Percentiles rank a stretch among this genome's conserved stretches.
phyloP scores from a whole-genome alignment of 1,139 yeast genomes.

The Saccharomyces hybrid region DNA sequence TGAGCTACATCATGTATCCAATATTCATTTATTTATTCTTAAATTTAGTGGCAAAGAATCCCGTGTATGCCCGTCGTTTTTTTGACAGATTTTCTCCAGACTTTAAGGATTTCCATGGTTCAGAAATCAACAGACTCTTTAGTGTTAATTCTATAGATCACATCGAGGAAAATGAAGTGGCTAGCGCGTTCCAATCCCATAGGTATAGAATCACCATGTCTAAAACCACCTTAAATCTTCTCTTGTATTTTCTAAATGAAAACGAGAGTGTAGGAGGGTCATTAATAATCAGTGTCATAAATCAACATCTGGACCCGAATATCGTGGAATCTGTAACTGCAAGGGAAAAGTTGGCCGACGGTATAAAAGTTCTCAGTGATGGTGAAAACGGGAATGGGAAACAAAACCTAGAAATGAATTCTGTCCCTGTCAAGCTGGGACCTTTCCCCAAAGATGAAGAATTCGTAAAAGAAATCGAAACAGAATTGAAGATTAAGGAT shows the following conservation, averaged over 20 bases:
- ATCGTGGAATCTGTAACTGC: conserved; percentile 32
- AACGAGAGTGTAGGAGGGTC: conserved; percentile 92
- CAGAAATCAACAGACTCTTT: conserved; percentile 63
- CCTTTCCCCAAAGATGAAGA: conserved; percentile 80
- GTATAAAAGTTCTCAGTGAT: conserved; percentile 36
- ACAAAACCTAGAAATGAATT: conserved; percentile 46
- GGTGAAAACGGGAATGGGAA: conserved; percentile 46
- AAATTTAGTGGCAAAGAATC: conserved; percentile 61
- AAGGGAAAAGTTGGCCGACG: conserved; percentile 29
- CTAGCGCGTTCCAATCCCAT: conserved; percentile 62
- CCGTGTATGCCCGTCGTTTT: conserved; percentile 60
- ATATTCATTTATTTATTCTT: conserved; percentile 82
- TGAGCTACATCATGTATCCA: conserved; percentile 78
- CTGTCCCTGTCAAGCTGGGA: conserved; percentile 73
- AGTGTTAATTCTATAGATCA: conserved; percentile 77
- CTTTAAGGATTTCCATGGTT: conserved; percentile 68
- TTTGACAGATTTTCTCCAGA: conserved; percentile 69
- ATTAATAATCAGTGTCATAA: conserved; percentile 72
- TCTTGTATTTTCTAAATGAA: conserved; percentile 81
- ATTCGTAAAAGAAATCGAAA: conserved; percentile 73
- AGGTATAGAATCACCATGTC: conserved; percentile 73
- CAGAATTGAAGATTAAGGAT: conserved; percentile 73
- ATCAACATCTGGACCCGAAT: conserved; percentile 74
- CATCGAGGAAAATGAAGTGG: conserved; percentile 71
- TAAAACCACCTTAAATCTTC: conserved; percentile 74